A percentile compares a stretch with the other conserved stretches of the same genome.
Conservation (phyloP, 805 yeast genomes). For the Saturnispora besseyi region DNA sequence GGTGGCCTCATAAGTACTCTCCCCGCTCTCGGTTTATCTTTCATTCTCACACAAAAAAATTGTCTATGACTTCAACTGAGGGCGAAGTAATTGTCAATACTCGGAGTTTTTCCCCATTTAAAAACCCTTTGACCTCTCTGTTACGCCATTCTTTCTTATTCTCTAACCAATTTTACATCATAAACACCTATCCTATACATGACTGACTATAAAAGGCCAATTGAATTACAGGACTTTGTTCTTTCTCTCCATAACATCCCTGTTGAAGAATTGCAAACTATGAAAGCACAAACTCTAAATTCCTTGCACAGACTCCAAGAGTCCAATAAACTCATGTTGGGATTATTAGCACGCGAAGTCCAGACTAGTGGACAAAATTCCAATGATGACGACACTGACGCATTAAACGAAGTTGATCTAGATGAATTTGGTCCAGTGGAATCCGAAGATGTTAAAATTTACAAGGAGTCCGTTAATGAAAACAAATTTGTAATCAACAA, state of each 20-base stretch:
- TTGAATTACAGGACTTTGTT: slow-evolving; percentile 23
- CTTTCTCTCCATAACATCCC: slow-evolving; percentile 29
- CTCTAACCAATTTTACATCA: too few species aligned
- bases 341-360: slow-evolving; percentile 20
- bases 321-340: slow-evolving; percentile 41
- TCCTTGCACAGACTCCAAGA: slow-evolving; percentile 40
- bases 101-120: too few species aligned
- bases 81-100: too few species aligned
- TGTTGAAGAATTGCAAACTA: slow-evolving; percentile 32
- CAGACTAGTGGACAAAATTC: slow-evolving; percentile 26
- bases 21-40: too few species aligned
- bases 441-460: slow-evolving; percentile 41
- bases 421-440: slow-evolving; percentile 30
- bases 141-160: too few species aligned
- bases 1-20: too few species aligned
- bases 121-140: too few species aligned
- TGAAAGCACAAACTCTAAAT: slow-evolving; percentile 28
- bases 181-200: neutral
- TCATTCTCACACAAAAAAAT: too few species aligned
- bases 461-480: slow-evolving; percentile 46
- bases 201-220: slow-evolving; percentile 20
- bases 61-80: too few species aligned
- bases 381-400: slow-evolving; percentile 2
- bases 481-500: slow-evolving; percentile 46
- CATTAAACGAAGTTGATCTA: slow-evolving; percentile 17